Conservation (phyloP, 306 rosid genomes). For the Rosa chinensis region DNA sequence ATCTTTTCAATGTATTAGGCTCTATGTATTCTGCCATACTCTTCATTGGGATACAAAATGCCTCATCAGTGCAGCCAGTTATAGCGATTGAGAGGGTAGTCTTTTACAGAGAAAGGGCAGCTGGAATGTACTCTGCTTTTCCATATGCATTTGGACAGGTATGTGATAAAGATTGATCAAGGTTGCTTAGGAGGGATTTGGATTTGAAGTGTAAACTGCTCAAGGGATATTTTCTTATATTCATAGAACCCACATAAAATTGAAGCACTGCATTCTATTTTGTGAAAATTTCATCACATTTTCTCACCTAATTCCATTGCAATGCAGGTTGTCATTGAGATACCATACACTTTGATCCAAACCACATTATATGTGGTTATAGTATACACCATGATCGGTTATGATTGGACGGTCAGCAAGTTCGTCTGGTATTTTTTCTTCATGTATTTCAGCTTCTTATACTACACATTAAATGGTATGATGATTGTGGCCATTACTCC, state of each 20-base stretch:
- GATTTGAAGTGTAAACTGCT: not conserved
- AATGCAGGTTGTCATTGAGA: conserved; percentile 8
- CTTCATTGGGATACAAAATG: conserved; percentile 62
- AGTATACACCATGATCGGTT: conserved; percentile 30
- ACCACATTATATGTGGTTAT: conserved; percentile 10
- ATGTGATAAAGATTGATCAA: not conserved
- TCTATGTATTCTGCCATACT: conserved; percentile 68
- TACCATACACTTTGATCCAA: conserved; percentile 29
- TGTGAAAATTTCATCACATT: not conserved
- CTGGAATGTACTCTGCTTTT: conserved; percentile 83
- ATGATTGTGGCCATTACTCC: conserved; percentile 9
- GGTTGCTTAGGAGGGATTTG: not conserved
- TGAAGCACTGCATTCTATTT: not conserved
- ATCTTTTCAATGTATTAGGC: conserved; percentile 64
- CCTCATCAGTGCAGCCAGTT: conserved; percentile 63
- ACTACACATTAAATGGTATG: conserved; percentile 14
- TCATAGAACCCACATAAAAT: not conserved
- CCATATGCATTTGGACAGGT: conserved; percentile 83
- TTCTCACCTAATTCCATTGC: not conserved
- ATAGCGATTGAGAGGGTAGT: conserved; percentile 68
- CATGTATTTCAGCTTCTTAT: conserved; percentile 15
- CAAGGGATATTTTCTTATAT: not conserved
- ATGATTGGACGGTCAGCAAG: conserved; percentile 10
- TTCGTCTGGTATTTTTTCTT: conserved; percentile 14
- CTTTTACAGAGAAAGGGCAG: conserved; percentile 73